Base-by-base conservation (phyloP, 2,329 filamentous ascomycete species). In the Bipolaris bicolor region DNA sequence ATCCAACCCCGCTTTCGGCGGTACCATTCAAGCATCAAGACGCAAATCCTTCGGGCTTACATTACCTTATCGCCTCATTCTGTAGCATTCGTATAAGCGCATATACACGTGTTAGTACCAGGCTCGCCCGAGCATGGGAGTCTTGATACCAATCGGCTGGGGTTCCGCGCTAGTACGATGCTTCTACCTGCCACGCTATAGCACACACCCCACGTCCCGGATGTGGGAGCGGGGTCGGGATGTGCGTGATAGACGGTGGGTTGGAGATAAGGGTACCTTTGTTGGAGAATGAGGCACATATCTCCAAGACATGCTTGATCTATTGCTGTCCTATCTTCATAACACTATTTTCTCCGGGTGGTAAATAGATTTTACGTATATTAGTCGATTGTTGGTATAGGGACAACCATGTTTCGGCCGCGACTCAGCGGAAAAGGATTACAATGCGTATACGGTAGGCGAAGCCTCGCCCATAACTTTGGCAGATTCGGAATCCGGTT, bases 161-260 rank as follows among this genome's bases (percentile, higher is more conserved):
- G 1, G 24, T 26, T 26, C 24, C 24, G 24, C 26, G 9, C 26
- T 29, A 29, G 26, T 10, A 29, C 7, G 26, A 9, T 29, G 9
- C 26, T 29, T 29, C 26, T 29, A 29, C 26, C 26, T 29, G 26
- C 26, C 26, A 29, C 26, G 26, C 26, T 29, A 2, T 29, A 29
- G 9, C 10, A 29, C 26, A 52, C 52, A 57, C 50, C 57, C 62
- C 53, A 61, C 61, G 58, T 62, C 62, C 56, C 55, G 55, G 54
- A 64, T 48, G 36, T 43, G 52, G 26, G 50, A 62, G 67, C 67
- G 67, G 67, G 67, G 67, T 68, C 49, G 37, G 40, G 51, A 41
- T 62, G 18, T 45, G 52, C 20, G 39, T 59, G 52, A 55, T 61
- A 60, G 47, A 51, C 47, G 53, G 57, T 45, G 48, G n/a, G 24